Base-by-base conservation (phyloP, 805 yeast genomes). In the Hagleromyces aurorensis region DNA sequence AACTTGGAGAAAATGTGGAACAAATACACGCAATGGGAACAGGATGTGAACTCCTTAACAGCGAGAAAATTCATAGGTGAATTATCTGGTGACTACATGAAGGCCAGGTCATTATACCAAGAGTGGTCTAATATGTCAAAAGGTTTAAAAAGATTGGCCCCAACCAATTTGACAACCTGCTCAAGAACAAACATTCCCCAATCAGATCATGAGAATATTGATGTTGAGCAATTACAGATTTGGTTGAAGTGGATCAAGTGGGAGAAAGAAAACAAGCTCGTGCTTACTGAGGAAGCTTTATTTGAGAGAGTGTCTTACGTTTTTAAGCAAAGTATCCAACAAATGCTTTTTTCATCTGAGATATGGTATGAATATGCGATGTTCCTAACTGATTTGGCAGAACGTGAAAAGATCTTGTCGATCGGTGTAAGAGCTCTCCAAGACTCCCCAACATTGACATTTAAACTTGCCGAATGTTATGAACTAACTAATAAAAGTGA, bases 51-150 rank as follows among this genome's bases (percentile, higher is more conserved):
- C 48, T 64, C 79, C 19, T 61, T 78, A 12, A 80, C 87, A 3
- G 91, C 96, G 3, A 74, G 94, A 46, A 84, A 83, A 54, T 75
- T 79, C 49, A 77, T 87, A 30, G 76, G 82, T 24, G 96, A 87
- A 44, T 68, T 75, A 37, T 80, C 93, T 8, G 75, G 82, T 3
- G 79, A 75, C 9, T 91, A 86, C 51, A 83, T 89, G 95, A 75
- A 70, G 41, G 87, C 95, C 2, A 68, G 96, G 38, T 70, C 91
- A 0, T 66, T 81, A 59, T 72, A 73, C 37, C 75, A 72, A 23
- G 94, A 83, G 48, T 72, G 85, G 69, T 62, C 66, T 8, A 70
- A 72, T 38, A 40, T 78, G 3, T 72, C 84, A 0, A 58, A 61
- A 20, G 70, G 67, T 13, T 47, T 82, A 7, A 61, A 61, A 32